phyloP scores from a whole-genome alignment of 1,284 basidiomycete genomes.

The Termitomyces sp. region DNA sequence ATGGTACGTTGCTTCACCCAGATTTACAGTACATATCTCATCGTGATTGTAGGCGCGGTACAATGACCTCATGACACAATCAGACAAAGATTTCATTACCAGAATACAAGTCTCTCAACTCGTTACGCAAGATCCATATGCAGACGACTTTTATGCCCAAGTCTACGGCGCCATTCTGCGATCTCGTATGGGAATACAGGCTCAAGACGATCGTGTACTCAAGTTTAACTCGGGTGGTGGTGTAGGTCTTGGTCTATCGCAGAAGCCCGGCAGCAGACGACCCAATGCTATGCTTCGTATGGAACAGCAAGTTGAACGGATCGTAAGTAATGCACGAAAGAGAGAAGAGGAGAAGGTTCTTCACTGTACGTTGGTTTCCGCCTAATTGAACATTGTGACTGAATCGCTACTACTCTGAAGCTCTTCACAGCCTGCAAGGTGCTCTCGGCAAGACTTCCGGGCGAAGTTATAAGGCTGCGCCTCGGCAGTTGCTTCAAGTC shows the following conservation, averaged over 20 bases:
- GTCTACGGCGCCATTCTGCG: conserved; percentile 85
- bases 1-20: conserved; percentile 49
- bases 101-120: conserved; percentile 98
- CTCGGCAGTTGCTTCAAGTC: conserved; percentile 91
- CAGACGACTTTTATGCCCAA: conserved; percentile 98
- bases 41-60: conserved; percentile 70
- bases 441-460: conserved; percentile 93
- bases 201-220: conserved; percentile 70
- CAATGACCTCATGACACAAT: conserved; percentile 98
- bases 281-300: conserved; percentile 96
- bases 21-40: conserved; percentile 1
- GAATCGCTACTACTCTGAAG: conserved; percentile 28
- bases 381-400: background rate
- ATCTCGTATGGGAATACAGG: conserved; percentile 68
- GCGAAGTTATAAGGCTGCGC: conserved; percentile 90
- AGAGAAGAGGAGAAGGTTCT: conserved; percentile 78
- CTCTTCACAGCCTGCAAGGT: conserved; percentile 83
- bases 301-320: conserved; percentile 95
- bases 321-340: conserved; percentile 88
- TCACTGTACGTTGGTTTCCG: conserved; percentile 44
- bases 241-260: conserved; percentile 72
- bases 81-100: conserved; percentile 99
- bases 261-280: conserved; percentile 63
- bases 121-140: conserved; percentile 93
- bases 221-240: conserved; percentile 80